These are phyloP conservation scores for Hypomontagnella monticulosa DNA, from an alignment of 495 filamentous ascomycete species.

Conservation along the genomic window DNA sequence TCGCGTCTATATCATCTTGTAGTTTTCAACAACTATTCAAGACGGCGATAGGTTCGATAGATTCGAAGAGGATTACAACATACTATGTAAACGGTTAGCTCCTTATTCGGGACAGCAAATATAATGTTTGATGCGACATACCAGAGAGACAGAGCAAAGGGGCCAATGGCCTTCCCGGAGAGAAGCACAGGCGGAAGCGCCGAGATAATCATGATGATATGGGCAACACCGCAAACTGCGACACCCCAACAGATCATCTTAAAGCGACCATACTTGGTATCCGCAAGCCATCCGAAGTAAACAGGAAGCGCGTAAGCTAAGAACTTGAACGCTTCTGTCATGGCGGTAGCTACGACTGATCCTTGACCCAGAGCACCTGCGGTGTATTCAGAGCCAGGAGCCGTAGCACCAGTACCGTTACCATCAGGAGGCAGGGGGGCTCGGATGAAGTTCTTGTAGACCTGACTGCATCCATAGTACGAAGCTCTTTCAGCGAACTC, in stretches of 20 bases:
- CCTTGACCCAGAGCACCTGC: conserved; percentile 69
- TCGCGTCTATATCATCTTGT: neutral
- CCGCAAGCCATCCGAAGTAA: conserved; percentile 67
- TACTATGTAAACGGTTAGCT: conserved; percentile 30
- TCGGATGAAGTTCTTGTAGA: conserved; percentile 70
- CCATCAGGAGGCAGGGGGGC: conserved; percentile 63
- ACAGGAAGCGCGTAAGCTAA: conserved; percentile 67
- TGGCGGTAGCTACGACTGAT: conserved; percentile 63
- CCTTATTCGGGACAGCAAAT: neutral
- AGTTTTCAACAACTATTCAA: conserved; percentile 41
- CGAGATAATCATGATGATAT: conserved; percentile 69
- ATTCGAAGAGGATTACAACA: neutral
- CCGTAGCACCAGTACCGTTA: conserved; percentile 65
- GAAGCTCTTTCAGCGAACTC: conserved; percentile 69
- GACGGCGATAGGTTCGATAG: conserved; percentile 36
- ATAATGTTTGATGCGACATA: conserved; percentile 33
- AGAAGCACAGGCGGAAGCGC: conserved; percentile 66
- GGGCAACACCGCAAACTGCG: conserved; percentile 65
- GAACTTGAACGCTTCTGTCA: conserved; percentile 67
- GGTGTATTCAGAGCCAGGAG: conserved; percentile 60
- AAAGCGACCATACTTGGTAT: conserved; percentile 66
- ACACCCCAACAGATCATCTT: conserved; percentile 70
- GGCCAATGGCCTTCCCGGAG: conserved; percentile 63
- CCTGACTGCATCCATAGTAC: conserved; percentile 62
- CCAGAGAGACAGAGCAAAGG: conserved; percentile 63